Evolutionary conservation across 257 asterid species (phyloP).

Genomic region (Ehretia macrophylla): DNA sequence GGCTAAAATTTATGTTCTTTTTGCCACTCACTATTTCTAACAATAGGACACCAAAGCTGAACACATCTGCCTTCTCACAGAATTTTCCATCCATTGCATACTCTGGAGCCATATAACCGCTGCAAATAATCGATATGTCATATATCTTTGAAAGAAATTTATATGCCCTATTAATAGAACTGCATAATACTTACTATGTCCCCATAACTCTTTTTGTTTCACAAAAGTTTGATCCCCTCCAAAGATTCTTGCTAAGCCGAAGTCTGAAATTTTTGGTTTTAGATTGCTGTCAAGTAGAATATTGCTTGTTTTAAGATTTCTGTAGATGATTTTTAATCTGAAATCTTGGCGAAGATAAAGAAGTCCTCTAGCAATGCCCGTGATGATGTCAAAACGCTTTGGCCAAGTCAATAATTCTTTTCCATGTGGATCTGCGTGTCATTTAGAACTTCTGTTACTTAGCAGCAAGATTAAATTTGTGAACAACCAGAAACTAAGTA

Average conservation of each 20-base stretch:
- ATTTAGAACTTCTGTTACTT: not conserved
- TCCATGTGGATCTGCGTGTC: no score
- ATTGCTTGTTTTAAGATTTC: no score
- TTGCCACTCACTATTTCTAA: constrained; percentile 42
- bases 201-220: constrained; percentile 32
- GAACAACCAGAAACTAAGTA: constrained; percentile 28
- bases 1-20: constrained; percentile 30
- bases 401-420: no score
- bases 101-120: no score
- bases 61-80: constrained; percentile 38
- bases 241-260: no score
- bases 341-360: constrained; percentile 41
- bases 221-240: constrained; percentile 18
- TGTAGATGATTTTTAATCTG: constrained; percentile 33
- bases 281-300: no score
- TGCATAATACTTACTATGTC: constrained; percentile 25
- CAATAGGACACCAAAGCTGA: constrained; percentile 41
- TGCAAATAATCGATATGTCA: constrained; percentile 1
- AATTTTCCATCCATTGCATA: no score
- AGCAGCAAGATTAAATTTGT: constrained; percentile 32
- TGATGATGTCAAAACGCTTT: constrained; percentile 33
- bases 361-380: constrained; percentile 37
- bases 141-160: not conserved
- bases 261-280: no score
- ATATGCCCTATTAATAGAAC: not conserved